Evolutionary conservation across 768 basidiomycete species (phyloP), one percentile per base, ranked within the genome.

Genomic region (Leccinum ochraceum): DNA sequence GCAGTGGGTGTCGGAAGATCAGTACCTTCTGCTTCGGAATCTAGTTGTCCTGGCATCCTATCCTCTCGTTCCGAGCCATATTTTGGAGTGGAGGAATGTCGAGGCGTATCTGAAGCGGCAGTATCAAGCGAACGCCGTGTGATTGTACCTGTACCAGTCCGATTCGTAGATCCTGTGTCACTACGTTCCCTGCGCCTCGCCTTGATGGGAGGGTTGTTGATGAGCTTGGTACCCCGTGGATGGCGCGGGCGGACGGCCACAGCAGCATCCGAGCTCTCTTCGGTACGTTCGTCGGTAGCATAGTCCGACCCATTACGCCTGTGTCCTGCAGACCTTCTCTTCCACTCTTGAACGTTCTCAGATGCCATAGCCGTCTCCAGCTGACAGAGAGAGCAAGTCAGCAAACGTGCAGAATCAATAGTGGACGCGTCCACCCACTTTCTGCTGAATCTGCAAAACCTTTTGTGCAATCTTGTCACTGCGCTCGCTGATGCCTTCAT

Each of bases 381-480:
- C 92, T 94, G 61, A 54, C 26, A 60, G 36, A 46, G 3, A 26
- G 39, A 44, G 20, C 58, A n/a, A 55, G 48, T 69, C 37, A 70
- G 36, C 14, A 46, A 36, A 57, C 56, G 22, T 20, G 22, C 17
- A 20, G 26, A 17, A 39, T 11, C 49, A 46, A 54, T 3, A 22
- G 26, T n/a, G n/a, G 26, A 56, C 4, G 53, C 22, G n/a, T 34
- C 28, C 26, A 73, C 79, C 57, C 49, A 94, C 94, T 85, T 95
- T 96, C 64, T 90, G 86, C 76, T 96, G 94, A 60, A 97, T 95
- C 74, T 90, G 86, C 53, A 90, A 69, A 51, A 97, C 90, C 74
- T 94, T 93, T 71, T 90, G 86, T 26, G 92, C 89, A 58, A 97
- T 95, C 69, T 84, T 86, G 67, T 95, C 94, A 64, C 89, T 94